Evolutionary conservation across 2,329 filamentous ascomycete species (phyloP).

Genomic region (Camillea tinctor): DNA sequence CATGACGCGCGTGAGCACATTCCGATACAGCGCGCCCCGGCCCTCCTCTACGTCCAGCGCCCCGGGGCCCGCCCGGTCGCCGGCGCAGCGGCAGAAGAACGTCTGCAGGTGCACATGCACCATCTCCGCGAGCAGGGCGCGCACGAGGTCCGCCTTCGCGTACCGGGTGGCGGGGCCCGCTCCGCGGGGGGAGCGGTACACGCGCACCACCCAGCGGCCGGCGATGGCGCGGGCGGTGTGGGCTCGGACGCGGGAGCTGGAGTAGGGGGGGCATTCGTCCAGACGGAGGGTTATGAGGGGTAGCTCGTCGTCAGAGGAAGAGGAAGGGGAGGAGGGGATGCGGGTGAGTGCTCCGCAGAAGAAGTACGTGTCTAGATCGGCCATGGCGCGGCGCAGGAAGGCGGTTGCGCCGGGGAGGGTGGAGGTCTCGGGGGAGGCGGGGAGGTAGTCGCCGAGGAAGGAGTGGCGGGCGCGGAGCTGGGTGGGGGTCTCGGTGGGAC

Average conservation of each 20-base stretch:
- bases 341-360: background rate
- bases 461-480: background rate
- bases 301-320: background rate
- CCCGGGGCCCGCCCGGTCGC: background rate
- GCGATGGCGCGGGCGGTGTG: no score
- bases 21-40: background rate
- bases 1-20: background rate
- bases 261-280: background rate
- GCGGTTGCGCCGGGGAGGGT: background rate
- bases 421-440: background rate
- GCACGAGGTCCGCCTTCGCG: background rate
- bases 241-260: background rate
- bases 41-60: background rate
- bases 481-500: background rate
- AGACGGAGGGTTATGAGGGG: background rate
- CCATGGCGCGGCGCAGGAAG: conserved; percentile 1
- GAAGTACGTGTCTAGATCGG: background rate
- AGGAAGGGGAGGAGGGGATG: no score
- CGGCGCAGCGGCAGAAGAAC: background rate
- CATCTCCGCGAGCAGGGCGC: background rate
- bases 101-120: background rate
- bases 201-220: background rate
- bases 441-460: background rate
- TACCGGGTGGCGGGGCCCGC: background rate
- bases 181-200: background rate